A percentile compares a stretch with the other conserved stretches of the same genome.
Conservation (phyloP, 2,329 filamentous ascomycete species). For the Colletotrichum phormii region DNA sequence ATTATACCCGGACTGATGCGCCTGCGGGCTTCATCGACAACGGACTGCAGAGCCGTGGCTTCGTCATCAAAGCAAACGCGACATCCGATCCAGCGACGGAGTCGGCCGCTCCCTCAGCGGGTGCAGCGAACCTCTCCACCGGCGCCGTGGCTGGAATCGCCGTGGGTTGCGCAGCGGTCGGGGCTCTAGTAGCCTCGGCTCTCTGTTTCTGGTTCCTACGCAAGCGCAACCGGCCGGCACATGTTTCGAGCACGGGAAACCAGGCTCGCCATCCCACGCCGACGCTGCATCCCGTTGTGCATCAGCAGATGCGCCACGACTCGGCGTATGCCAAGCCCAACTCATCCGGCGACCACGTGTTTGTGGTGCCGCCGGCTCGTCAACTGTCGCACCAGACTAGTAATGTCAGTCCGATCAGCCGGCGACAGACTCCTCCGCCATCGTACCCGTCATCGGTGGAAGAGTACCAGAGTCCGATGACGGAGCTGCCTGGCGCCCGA, state of each 20-base stretch:
- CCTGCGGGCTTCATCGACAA: constrained; percentile 25
- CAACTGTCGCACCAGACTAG: constrained; percentile 13
- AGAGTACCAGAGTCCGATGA: constrained; percentile 14
- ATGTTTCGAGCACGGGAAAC: not conserved
- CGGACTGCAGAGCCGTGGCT: constrained; percentile 21
- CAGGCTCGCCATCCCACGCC: not conserved
- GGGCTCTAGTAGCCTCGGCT: constrained; percentile 5
- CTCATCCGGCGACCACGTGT: constrained; percentile 25
- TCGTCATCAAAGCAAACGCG: constrained; percentile 16
- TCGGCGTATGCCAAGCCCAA: constrained; percentile 17
- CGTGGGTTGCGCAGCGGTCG: constrained; percentile 5
- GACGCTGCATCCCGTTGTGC: constrained; percentile 3
- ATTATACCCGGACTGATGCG: constrained; percentile 14
- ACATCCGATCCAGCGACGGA: not conserved
- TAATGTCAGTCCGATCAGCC: constrained; percentile 23
- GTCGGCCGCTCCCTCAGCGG: not conserved
- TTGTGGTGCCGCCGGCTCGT: not conserved
- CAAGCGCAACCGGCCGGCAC: not conserved
- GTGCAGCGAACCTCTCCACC: not conserved
- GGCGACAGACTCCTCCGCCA: constrained; percentile 25
- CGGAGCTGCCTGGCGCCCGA: constrained; percentile 14
- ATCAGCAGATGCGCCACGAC: constrained; percentile 10
- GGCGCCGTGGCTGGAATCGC: constrained; percentile 22
- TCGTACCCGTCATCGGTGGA: constrained; percentile 24
- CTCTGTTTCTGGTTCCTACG: constrained; percentile 14